phyloP scores from a whole-genome alignment of 257 asterid genomes.

The Hygrophila difformis region DNA sequence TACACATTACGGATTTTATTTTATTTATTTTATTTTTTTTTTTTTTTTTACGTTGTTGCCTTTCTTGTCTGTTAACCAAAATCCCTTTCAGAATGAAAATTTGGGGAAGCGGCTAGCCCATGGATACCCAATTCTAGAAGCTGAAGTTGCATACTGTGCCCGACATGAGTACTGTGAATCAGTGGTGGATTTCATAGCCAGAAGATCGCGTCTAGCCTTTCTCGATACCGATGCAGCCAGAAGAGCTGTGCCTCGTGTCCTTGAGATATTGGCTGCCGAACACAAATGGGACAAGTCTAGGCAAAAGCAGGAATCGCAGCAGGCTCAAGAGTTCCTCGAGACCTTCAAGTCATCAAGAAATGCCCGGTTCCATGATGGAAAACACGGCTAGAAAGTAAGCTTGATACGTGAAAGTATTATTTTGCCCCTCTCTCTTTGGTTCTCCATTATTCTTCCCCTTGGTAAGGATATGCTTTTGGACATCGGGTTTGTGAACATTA shows the following conservation, averaged over 20 bases:
- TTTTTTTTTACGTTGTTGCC: too few relatives aligned
- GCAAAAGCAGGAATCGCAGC: slow-evolving; percentile 48
- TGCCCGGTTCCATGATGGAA: slow-evolving; percentile 92
- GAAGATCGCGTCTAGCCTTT: slow-evolving; percentile 95
- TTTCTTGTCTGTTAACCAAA: too few relatives aligned
- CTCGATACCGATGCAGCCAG: slow-evolving; percentile 92
- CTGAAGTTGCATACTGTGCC: slow-evolving; percentile 97
- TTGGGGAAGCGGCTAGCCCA: slow-evolving; percentile 95
- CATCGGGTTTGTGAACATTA: too few relatives aligned
- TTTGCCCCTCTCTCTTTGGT: too few relatives aligned
- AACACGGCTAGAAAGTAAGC: slow-evolving; percentile 44
- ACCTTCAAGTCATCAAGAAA: slow-evolving; percentile 92
- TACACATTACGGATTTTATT: too few relatives aligned
- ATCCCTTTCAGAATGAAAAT: slow-evolving; percentile 77
- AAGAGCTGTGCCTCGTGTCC: slow-evolving; percentile 72
- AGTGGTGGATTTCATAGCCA: slow-evolving; percentile 87
- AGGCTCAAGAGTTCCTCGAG: slow-evolving; percentile 64
- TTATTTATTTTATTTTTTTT: too few relatives aligned
- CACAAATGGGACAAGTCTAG: slow-evolving; percentile 89
- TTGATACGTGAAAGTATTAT: too few relatives aligned
- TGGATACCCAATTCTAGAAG: slow-evolving; percentile 93
- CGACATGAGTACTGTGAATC: slow-evolving; percentile 92
- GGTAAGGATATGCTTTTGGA: too few relatives aligned
- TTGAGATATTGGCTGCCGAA: slow-evolving; percentile 72
- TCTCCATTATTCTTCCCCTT: too few relatives aligned